Evolutionary conservation across 2,329 filamentous ascomycete species (phyloP).

Genomic region (Ophiosphaerella korrae): DNA sequence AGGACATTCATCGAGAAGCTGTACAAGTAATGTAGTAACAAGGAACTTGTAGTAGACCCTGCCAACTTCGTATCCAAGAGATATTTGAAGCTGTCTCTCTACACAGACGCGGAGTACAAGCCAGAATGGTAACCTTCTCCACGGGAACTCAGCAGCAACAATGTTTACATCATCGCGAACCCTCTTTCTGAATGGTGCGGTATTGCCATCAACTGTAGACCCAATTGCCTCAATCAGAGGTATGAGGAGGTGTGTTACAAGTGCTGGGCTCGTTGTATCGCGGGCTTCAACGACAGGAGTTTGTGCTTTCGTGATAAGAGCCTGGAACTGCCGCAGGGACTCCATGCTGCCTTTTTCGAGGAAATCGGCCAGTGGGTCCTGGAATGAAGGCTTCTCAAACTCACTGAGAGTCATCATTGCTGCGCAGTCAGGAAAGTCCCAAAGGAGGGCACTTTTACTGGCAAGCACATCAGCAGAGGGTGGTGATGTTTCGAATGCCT

Average conservation of each 20-base stretch:
- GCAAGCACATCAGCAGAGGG: conserved; percentile 58
- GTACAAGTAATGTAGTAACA: conserved; percentile 55
- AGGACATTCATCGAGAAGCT: conserved; percentile 52
- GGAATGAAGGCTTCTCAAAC: conserved; percentile 53
- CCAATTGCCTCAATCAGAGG: conserved; percentile 64
- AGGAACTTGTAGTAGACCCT: conserved; percentile 63
- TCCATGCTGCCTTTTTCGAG: conserved; percentile 63
- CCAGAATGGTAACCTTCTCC: conserved; percentile 68
- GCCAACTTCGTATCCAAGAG: conserved; percentile 50
- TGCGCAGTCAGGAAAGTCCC: conserved; percentile 64
- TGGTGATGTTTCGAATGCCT: conserved; percentile 66
- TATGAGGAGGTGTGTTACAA: conserved; percentile 66
- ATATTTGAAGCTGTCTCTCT: conserved; percentile 57
- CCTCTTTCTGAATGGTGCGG: conserved; percentile 58
- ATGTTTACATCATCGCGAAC: conserved; percentile 68
- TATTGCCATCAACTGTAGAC: conserved; percentile 21
- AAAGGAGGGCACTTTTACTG: conserved; percentile 57
- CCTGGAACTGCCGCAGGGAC: conserved; percentile 59
- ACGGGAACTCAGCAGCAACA: conserved; percentile 56
- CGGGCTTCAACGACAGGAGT: conserved; percentile 58
- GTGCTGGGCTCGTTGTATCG: conserved; percentile 61
- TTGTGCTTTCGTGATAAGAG: conserved; percentile 59
- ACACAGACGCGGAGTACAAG: conserved; percentile 64
- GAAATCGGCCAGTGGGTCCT: conserved; percentile 56
- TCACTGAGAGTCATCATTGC: conserved; percentile 52